A percentile compares a stretch with the other conserved stretches of the same genome.
phyloP scores from a whole-genome alignment of 805 yeast genomes.

The Metschnikowia matae region DNA sequence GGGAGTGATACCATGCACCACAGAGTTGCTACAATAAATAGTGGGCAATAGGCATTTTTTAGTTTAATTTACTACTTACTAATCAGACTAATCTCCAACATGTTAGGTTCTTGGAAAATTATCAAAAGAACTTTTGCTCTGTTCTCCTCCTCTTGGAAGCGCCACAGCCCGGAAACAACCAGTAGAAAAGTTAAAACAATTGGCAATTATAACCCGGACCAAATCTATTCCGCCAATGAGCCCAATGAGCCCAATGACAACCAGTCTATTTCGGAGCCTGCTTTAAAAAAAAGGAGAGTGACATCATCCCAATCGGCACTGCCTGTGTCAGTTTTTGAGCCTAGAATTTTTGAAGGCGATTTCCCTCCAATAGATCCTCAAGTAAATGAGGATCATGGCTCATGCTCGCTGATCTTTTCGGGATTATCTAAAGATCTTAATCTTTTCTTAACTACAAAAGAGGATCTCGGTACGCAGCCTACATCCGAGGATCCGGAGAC shows the following conservation, averaged over 20 bases:
- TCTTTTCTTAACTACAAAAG: neutral
- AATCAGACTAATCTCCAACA: neutral
- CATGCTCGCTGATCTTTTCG: conserved; percentile 1
- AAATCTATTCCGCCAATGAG: neutral
- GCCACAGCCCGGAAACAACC: neutral
- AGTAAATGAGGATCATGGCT: neutral
- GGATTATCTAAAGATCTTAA: neutral
- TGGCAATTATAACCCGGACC: neutral
- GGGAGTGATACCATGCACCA: neutral
- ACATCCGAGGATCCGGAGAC: neutral
- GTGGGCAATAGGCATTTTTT: neutral
- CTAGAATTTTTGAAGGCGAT: neutral
- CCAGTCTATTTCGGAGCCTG: neutral
- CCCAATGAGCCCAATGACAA: neutral
- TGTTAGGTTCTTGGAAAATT: conserved; percentile 9
- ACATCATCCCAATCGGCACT: neutral
- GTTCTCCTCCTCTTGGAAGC: conserved; percentile 4
- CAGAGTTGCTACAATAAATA: neutral
- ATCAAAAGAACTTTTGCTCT: conserved; percentile 12
- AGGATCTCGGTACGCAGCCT: neutral
- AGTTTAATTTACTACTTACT: neutral
- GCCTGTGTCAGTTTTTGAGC: neutral
- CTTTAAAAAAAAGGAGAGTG: neutral
- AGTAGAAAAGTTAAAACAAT: neutral
- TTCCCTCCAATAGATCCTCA: neutral